Conservation (phyloP, 306 rosid genomes). For the Castanopsis chinensis region DNA sequence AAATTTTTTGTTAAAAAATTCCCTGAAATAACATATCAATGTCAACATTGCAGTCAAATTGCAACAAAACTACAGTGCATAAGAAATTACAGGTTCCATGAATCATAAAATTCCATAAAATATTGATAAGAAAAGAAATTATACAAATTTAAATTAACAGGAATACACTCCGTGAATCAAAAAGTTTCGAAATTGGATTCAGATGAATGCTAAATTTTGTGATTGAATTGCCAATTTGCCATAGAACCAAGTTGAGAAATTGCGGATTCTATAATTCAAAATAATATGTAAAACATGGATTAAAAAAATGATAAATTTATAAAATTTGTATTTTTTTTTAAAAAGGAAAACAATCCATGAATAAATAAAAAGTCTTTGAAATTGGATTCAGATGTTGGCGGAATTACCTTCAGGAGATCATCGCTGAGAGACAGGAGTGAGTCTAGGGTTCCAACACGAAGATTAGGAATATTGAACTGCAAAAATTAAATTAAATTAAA, state of each 20-base stretch:
- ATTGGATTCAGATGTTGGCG: background rate
- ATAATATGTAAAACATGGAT: background rate
- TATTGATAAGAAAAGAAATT: background rate
- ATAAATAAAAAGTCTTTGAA: background rate
- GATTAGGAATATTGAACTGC: constrained; percentile 87
- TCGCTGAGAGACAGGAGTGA: constrained; percentile 98
- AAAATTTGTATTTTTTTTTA: background rate
- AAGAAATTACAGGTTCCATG: background rate
- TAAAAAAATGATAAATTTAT: background rate
- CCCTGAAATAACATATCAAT: constrained; percentile 15
- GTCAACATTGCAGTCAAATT: background rate
- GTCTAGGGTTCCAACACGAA: constrained; percentile 97
- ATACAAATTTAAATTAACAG: background rate
- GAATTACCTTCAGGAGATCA: constrained; percentile 77
- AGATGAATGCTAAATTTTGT: too few species aligned
- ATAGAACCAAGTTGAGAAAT: too few species aligned
- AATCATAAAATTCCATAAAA: background rate
- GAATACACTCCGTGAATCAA: background rate
- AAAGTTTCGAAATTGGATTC: too few species aligned
- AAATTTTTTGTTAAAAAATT: background rate
- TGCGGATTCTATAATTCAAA: background rate
- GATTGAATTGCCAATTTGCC: too few species aligned
- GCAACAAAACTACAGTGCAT: background rate
- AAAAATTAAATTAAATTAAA: background rate
- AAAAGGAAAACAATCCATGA: too few species aligned